phyloP scores from a whole-genome alignment of 176 grass and related monocot genomes.

The Phyllostachys edulis region DNA sequence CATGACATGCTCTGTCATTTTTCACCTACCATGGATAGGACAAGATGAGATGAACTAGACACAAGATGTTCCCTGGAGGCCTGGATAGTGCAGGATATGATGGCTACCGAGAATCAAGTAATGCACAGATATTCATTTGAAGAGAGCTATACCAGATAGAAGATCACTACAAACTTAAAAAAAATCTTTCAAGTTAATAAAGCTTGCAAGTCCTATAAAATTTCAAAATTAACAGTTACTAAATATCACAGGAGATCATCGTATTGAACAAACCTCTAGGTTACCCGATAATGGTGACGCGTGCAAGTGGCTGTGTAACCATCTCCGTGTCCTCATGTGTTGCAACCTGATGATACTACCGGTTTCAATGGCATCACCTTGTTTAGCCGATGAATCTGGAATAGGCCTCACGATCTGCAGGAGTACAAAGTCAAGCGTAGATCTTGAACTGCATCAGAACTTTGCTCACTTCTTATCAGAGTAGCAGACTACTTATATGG shows the following conservation, averaged over 20 bases:
- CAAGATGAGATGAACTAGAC: neutral
- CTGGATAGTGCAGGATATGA: slow-evolving; percentile 5
- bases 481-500: neutral
- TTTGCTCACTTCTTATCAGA: neutral
- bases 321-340: slow-evolving; percentile 68
- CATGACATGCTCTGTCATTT: neutral
- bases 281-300: slow-evolving; percentile 78
- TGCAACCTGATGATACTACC: slow-evolving; percentile 62
- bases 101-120: neutral
- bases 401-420: slow-evolving; percentile 52
- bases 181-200: neutral
- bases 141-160: neutral
- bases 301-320: slow-evolving; percentile 77
- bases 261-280: slow-evolving; percentile 60
- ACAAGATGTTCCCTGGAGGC: neutral
- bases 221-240: neutral
- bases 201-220: neutral
- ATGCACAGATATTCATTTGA: neutral
- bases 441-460: neutral
- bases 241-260: neutral
- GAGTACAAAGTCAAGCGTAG: slow-evolving; percentile 6
- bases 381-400: slow-evolving; percentile 58
- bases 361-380: slow-evolving; percentile 61
- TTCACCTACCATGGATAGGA: neutral
- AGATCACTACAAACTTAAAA: neutral